Evolutionary conservation across 148 eudicot genomes (phyloP), one percentile per base, ranked within the genome.

Genomic region (Vaccinium darrowii): DNA sequence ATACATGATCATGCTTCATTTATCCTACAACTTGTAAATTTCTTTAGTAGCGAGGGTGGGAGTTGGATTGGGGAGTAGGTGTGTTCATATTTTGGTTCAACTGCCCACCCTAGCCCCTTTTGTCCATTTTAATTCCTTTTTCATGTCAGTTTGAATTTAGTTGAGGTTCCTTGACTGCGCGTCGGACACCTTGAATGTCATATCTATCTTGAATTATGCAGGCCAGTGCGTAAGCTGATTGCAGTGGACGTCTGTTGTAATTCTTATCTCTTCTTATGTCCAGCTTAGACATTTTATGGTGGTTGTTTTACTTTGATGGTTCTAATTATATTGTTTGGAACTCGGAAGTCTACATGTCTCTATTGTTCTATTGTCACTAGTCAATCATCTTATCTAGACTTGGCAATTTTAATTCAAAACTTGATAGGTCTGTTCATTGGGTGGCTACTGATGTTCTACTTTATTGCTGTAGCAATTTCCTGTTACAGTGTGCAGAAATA

Each of bases 231-330:
- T 77, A 51, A 77, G 14, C 33, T 25, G 8, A 10, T 62, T 53
- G 63, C 8, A 54, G 81, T 78, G 62, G 36, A 56, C 33, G 25
- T 56, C 27, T 56, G 4, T 7, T 56, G 25, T 50, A 77, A n/a
- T 25, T 79, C 12, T 58, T 80, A 8, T 36, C 23, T 56, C n/a
- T 57, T 3, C 47, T 8, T 1, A 9, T 53, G 62, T 27, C 78
- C 27, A 75, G 16, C 57, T 77, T 77, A 79, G 11, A 33, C 62
- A 13, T 53, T 54, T 79, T 53, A 8, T 23, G 5, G 63, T 58
- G n/a, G 69, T 78, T 53, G 43, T 25, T 80, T 58, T 80, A 80
- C 25, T 8, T 14, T 7, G 82, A 58, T 18, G 82, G 65, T 18
- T 60, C 72, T 80, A 56, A 79, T 25, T 73, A 30, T 80, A 19